Evolutionary conservation across 371 early-diverging fungal genomes (phyloP), one percentile per base, ranked within the genome.

Genomic region (Mucor ambiguus): DNA sequence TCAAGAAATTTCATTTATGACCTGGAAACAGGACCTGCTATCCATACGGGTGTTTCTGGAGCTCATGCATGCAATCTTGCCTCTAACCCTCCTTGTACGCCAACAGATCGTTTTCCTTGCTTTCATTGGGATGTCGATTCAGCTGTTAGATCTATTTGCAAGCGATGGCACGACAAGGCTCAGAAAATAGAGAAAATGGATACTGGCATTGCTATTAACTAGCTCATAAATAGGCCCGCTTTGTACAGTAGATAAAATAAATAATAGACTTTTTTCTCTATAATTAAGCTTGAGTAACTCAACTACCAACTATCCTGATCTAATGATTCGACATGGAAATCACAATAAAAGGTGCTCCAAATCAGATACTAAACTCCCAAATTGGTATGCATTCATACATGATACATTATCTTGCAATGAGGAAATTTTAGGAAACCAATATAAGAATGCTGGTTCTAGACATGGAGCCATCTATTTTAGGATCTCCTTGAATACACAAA

Each of bases 101-200:
- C 67, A 8, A 62, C 20, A 18, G 71, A 71, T 37, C 22, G 35
- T 37, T 71, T 63, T 18, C 71, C 71, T 0, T 62, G 67, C 26
- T 71, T 71, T 28, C 71, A 71, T 49, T 71, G 71, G 71, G 71
- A 71, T 38, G 63, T 71, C 0, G 52, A 62, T 11, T 37, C 60
- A 2, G 71, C 71, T 56, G 56, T 67, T n/a, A 46, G 52, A 28
- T 59, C 63, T 1, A 55, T 71, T 11, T 59, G 62, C 26, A 54
- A 52, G 14, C 35, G 63, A 38, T 62, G 63, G 63, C 37, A 62
- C 14, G 44, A 61, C 35, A n/a, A 44, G 38, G 46, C 20, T 26
- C 56, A 30, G 10, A 62, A 48, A 16, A 49, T 35, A 6, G 52
- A 61, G 35, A 61, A 49, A 35, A 26, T 33, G 8, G 46, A 35